These are phyloP conservation scores for Phoma sp. DNA, from an alignment of 2,329 filamentous ascomycete genomes.

Conservation along the genomic window DNA sequence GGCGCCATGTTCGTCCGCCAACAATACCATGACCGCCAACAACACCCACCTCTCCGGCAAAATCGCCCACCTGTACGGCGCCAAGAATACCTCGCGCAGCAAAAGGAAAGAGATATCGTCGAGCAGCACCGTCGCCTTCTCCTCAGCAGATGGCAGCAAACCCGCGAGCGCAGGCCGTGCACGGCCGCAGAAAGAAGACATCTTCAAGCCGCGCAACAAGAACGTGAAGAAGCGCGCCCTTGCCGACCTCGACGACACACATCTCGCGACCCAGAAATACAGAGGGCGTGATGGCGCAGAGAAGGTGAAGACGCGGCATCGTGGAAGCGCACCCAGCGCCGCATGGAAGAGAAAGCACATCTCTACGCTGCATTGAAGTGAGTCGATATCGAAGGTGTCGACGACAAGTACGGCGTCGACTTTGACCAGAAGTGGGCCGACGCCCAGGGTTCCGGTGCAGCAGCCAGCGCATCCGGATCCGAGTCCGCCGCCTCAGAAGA, in stretches of 20 bases:
- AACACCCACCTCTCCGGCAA: conserved; percentile 43
- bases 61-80: conserved; percentile 79
- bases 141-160: conserved; percentile 62
- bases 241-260: conserved; percentile 63
- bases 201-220: conserved; percentile 73
- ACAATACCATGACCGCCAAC: too few species aligned
- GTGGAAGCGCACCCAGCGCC: conserved; percentile 74
- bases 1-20: too few species aligned
- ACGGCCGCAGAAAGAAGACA: conserved; percentile 68
- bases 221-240: conserved; percentile 69
- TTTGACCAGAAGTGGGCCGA: conserved; percentile 98
- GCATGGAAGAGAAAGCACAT: conserved; percentile 89
- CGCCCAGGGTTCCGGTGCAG: conserved; percentile 55
- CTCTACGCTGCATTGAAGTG: conserved; percentile 90
- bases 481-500: conserved; percentile 36
- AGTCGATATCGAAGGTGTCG: conserved; percentile 73
- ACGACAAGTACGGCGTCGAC: conserved; percentile 76
- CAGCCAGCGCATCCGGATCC: conserved; percentile 54
- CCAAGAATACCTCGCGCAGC: conserved; percentile 65
- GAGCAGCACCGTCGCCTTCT: conserved; percentile 82
- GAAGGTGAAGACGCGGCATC: conserved; percentile 65
- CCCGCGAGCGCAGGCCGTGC: conserved; percentile 57
- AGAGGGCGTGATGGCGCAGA: conserved; percentile 62
- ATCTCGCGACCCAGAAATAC: conserved; percentile 66
- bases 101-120: conserved; percentile 70